Evolutionary conservation across 116 monocot species (phyloP), one percentile per base, ranked within the genome.

Genomic region (Papilionanthe hybrid): DNA sequence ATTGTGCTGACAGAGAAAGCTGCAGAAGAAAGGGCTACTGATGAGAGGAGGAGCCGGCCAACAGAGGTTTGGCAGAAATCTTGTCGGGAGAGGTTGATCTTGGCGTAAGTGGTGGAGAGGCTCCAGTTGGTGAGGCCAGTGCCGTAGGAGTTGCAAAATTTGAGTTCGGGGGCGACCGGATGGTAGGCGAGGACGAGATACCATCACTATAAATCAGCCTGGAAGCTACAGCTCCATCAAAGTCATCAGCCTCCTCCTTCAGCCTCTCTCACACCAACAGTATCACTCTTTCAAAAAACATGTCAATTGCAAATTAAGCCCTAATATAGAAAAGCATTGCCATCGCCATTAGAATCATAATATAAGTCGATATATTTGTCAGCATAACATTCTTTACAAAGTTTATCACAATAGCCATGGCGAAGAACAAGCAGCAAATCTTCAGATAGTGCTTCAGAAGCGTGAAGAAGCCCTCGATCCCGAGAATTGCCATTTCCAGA

Each of bases 311-410:
- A 77, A 95, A 95, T 75, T 95, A 95, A 0, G 95, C 93, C 9
- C 95, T 93, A 11, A 95, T 93, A 57, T 93, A 93, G 85, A 95
- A 95, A 0, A 93, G 93, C 4, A 95, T 72, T 1, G 95, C 93
- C 93, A 95, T 90, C 11, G 93, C 93, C 95, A 95, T 95, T 0
- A 93, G 95, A 41, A 95, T 89, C 2, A 93, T 93, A 28, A 95
- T 86, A 55, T 76, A 95, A 27, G 49, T 65, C 2, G 93, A 87
- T 32, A 87, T 77, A 11, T 78, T 85, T 49, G 81, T 84, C 0
- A 91, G 93, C 0, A 84, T 75, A 6, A 84, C 9, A 53, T 95
- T 93, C 77, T 86, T 85, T 4, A 88, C 18, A 22, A 95, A 72
- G 53, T 93, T 95, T 27, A 95, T 75, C 23, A 84, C 27, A 0